Evolutionary conservation across 2,329 filamentous ascomycete species (phyloP), one percentile per base, ranked within the genome.

Genomic region (Penicillium hordei): DNA sequence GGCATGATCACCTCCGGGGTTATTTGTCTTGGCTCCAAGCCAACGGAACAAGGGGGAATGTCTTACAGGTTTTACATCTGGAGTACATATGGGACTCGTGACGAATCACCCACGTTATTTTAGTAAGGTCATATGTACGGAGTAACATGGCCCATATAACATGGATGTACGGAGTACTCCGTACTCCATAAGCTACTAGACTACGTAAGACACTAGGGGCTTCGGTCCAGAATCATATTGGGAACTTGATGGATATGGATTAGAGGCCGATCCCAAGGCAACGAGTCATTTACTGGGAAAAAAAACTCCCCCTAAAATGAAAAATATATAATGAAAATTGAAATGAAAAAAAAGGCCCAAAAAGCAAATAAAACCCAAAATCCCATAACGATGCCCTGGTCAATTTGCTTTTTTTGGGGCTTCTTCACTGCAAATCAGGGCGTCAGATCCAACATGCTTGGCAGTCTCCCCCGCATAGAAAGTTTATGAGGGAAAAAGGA

Each of bases 381-480:
- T 8, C 29, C 21, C 34, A 55, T 45, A 34, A 34, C 13, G 29
- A 38, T 40, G 52, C n/a, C 43, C 33, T 50, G 4, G 40, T 51
- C 34, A 48, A 36, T 40, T 44, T 56, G 17, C 13, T 23, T 54
- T 54, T 58, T 54, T 49, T 48, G 27, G 38, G 31, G n/a, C 57
- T 55, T 63, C 55, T 51, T 61, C 58, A 65, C 60, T 65, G 63
- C 64, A 65, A 64, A 65, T 65, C 63, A 66, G 57, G 55, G 59
- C 52, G 39, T 60, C 52, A 40, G 55, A 60, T 63, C 54, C 63
- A 57, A 60, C 61, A 65, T 64, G 57, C 62, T 64, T 62, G 63
- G 63, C 64, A 65, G 63, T 56, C 57, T 66, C 59, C 65, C 64
- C 65, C 65, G 64, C 65, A 68, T 63, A 55, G 23, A 64, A 65